A percentile compares a stretch with the other conserved stretches of the same genome.
Evolutionary conservation across 2,329 filamentous ascomycete species (phyloP).

Genomic region (Cercospora sojina): DNA sequence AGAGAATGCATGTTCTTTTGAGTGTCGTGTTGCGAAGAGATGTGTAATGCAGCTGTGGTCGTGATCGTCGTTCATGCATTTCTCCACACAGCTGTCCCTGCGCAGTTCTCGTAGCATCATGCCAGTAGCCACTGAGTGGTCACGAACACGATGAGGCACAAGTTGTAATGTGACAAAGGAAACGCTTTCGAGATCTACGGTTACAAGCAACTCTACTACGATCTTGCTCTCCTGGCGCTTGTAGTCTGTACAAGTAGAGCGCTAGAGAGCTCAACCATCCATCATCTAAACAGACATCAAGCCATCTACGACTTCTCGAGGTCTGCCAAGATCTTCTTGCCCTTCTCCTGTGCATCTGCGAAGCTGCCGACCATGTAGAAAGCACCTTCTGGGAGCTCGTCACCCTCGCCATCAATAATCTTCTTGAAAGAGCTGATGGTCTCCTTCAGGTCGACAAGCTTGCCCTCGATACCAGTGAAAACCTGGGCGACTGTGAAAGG

Average conservation of each 20-base stretch:
- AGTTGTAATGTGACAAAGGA: constrained; percentile 23
- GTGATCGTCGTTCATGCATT: neutral
- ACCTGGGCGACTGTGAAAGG: constrained; percentile 89
- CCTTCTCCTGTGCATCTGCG: constrained; percentile 88
- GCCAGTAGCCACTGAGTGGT: neutral
- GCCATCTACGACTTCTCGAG: constrained; percentile 57
- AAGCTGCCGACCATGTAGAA: constrained; percentile 99
- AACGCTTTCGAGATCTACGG: constrained; percentile 33
- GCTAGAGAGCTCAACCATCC: constrained; percentile 26
- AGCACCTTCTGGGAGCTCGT: constrained; percentile 88
- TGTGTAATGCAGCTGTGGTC: neutral
- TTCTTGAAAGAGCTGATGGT: constrained; percentile 97
- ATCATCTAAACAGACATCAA: constrained; percentile 18
- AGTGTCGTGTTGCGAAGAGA: neutral
- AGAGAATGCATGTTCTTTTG: neutral
- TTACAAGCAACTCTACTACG: constrained; percentile 27
- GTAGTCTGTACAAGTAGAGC: constrained; percentile 31
- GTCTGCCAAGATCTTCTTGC: constrained; percentile 99
- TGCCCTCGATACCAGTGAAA: constrained; percentile 93
- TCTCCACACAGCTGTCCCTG: neutral
- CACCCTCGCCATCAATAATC: constrained; percentile 91
- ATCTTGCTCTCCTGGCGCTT: constrained; percentile 30
- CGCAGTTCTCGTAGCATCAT: neutral
- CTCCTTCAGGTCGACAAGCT: constrained; percentile 97
- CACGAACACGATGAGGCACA: neutral